phyloP scores from a whole-genome alignment of 148 eudicot genomes.

The Spergularia bocconei region DNA sequence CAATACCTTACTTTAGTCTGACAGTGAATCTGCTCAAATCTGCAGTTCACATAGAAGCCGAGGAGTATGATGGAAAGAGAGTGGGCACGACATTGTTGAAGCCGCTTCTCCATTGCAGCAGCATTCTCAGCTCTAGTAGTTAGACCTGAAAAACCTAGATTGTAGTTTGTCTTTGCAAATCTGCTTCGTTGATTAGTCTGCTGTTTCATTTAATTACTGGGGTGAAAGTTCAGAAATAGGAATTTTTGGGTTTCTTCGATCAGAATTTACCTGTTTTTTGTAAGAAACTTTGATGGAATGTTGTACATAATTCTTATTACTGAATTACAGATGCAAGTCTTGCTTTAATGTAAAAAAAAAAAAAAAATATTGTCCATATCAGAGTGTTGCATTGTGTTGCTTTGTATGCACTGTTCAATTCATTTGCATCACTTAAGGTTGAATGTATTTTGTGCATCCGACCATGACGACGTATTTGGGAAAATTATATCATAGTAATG shows the following conservation, averaged over 20 bases:
- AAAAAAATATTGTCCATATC: neutral
- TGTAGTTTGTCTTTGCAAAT: constrained; percentile 13
- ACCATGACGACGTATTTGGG: constrained; percentile 11
- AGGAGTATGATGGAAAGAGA: constrained; percentile 17
- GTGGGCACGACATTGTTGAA: neutral
- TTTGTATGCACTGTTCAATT: neutral
- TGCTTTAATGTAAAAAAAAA: neutral
- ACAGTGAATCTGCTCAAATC: neutral
- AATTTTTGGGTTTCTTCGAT: constrained; percentile 18
- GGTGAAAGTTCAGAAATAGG: constrained; percentile 18
- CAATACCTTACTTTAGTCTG: neutral
- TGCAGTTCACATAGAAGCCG: constrained; percentile 19
- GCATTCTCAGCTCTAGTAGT: constrained; percentile 10
- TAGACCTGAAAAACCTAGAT: constrained; percentile 20
- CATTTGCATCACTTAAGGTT: neutral
- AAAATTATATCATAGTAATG: neutral
- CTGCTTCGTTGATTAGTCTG: constrained; percentile 26
- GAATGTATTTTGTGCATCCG: constrained; percentile 10
- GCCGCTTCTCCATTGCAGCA: neutral
- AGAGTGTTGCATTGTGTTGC: constrained; percentile 9
- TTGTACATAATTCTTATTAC: constrained; percentile 21
- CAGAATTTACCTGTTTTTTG: constrained; percentile 13
- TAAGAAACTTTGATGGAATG: constrained; percentile 22
- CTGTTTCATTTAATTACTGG: neutral
- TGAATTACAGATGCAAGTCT: constrained; percentile 5